These are phyloP conservation scores for Rhodotorula sp. DNA, from an alignment of 1,284 basidiomycete species.

Conservation along the genomic window DNA sequence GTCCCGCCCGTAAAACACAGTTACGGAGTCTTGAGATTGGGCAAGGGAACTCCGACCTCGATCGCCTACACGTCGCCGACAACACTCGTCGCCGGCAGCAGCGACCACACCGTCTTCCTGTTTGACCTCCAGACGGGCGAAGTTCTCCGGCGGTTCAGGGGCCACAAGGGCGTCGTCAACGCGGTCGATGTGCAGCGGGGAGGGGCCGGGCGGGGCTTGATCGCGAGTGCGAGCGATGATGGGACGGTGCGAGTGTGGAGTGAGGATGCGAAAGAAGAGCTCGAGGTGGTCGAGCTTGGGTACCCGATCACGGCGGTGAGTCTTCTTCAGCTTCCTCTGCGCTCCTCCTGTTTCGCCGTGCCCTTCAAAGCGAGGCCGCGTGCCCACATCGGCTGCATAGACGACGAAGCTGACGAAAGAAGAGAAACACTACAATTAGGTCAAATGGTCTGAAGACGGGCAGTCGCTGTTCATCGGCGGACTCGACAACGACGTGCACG, in stretches of 20 bases:
- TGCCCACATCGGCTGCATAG: too few relatives aligned
- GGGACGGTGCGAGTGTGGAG: conserved; percentile 87
- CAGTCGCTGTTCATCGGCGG: conserved; percentile 82
- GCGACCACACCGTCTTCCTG: conserved; percentile 74
- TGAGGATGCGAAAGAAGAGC: conserved; percentile 69
- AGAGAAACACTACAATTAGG: conserved; percentile 4
- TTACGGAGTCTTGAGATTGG: conserved; percentile 33
- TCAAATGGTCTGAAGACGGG: conserved; percentile 87
- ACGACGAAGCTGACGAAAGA: too few relatives aligned
- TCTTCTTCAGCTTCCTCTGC: background rate
- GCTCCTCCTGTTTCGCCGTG: background rate
- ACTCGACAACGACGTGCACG: conserved; percentile 90
- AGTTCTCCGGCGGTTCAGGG: conserved; percentile 66
- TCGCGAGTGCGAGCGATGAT: conserved; percentile 84
- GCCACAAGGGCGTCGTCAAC: conserved; percentile 86
- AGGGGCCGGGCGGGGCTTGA: conserved; percentile 67
- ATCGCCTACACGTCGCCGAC: conserved; percentile 30
- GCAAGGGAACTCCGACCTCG: conserved; percentile 37
- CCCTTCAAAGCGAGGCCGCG: too few relatives aligned
- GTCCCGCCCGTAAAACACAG: conserved; percentile 5
- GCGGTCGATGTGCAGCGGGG: conserved; percentile 62
- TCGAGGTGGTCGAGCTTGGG: conserved; percentile 76
- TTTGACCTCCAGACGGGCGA: conserved; percentile 76
- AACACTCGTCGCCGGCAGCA: conserved; percentile 71
- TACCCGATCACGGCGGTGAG: conserved; percentile 78